phyloP scores from a whole-genome alignment of 192 early-diverging fungal genomes.

The Backusella tarrabulga region DNA sequence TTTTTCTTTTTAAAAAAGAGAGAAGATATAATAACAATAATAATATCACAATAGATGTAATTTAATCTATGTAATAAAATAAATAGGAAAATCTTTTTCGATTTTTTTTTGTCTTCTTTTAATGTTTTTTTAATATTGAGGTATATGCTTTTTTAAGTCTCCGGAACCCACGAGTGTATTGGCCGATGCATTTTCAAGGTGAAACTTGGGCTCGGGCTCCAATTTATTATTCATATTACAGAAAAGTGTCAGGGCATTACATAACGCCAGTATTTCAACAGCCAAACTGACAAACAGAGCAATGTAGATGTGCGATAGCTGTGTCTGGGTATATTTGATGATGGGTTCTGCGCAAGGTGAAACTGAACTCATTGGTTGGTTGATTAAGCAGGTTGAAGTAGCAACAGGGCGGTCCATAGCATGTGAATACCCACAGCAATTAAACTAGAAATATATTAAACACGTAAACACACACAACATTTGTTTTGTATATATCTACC shows the following conservation, averaged over 20 bases:
- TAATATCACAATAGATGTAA: background rate
- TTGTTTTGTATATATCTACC: background rate
- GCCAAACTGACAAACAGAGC: constrained; percentile 3
- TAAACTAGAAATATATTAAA: constrained; percentile 6
- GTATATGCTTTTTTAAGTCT: constrained; percentile 7
- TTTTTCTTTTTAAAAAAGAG: background rate
- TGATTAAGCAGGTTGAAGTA: background rate
- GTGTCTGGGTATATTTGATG: background rate
- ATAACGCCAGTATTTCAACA: constrained; percentile 15
- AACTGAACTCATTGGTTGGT: background rate
- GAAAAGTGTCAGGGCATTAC: constrained; percentile 15
- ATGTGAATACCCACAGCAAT: constrained; percentile 21
- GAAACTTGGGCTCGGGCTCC: constrained; percentile 5
- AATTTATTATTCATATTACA: constrained; percentile 13
- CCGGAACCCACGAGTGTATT: constrained; percentile 1
- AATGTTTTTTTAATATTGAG: background rate
- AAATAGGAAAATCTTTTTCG: background rate
- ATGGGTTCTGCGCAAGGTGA: constrained; percentile 12
- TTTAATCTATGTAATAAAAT: background rate
- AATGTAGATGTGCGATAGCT: constrained; percentile 13
- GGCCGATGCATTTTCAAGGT: constrained; percentile 3
- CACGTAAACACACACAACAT: background rate
- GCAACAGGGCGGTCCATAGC: constrained; percentile 10
- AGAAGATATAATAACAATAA: background rate
- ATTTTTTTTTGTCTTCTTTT: background rate